phyloP scores from a whole-genome alignment of 345 rosid genomes.

The Salix dunnii region DNA sequence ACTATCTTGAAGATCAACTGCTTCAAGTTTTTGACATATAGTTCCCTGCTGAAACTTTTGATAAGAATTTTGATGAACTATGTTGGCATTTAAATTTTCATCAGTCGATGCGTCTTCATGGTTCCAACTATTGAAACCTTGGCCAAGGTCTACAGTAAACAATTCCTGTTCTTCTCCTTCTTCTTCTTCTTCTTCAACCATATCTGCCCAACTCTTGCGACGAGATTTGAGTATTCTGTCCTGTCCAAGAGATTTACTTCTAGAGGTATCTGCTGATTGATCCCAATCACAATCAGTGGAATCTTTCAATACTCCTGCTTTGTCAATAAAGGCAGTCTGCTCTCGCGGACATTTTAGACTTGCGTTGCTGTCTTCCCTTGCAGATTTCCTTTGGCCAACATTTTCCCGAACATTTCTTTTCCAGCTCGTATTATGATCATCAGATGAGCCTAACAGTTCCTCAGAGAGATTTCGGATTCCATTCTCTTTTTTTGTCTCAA shows the following conservation, averaged over 20 bases:
- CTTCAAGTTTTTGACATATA: constrained; percentile 26
- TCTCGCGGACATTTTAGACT: too few relatives aligned
- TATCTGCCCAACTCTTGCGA: constrained; percentile 76
- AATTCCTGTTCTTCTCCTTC: constrained; percentile 17
- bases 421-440: neutral
- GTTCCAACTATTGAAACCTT: constrained; percentile 5
- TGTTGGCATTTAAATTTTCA: constrained; percentile 48
- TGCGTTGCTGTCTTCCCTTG: too few relatives aligned
- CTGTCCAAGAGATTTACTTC: neutral
- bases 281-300: too few relatives aligned
- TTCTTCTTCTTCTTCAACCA: constrained; percentile 69
- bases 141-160: too few relatives aligned
- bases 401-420: neutral
- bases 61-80: constrained; percentile 18
- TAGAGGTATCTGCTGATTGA: neutral
- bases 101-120: constrained; percentile 25
- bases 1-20: constrained; percentile 23
- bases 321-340: too few relatives aligned
- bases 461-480: constrained; percentile 18
- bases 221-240: neutral
- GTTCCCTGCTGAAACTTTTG: constrained; percentile 18
- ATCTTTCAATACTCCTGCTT: too few relatives aligned
- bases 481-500: neutral
- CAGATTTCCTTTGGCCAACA: constrained; percentile 3
- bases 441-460: constrained; percentile 12